These are phyloP conservation scores for Phytophthora niederhauseri DNA, from an alignment of 352 stramenopile genomes.

Conservation along the genomic window DNA sequence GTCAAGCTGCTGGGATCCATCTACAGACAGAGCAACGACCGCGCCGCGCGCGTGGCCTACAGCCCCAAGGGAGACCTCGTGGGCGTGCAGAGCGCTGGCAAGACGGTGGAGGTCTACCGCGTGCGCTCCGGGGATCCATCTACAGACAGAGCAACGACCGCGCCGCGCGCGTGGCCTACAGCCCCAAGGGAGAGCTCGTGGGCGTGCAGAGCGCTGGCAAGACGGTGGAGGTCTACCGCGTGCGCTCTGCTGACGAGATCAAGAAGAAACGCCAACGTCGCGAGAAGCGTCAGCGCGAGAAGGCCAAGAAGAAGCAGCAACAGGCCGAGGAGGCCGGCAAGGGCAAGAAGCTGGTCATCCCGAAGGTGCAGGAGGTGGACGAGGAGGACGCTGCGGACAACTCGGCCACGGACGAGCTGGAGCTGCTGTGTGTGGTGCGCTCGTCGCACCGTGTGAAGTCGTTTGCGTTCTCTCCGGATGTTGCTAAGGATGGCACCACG, in stretches of 20 bases:
- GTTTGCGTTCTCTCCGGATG: slow-evolving; percentile 86
- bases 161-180: slow-evolving; percentile 69
- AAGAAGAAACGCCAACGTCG: slow-evolving; percentile 94
- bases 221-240: slow-evolving; percentile 91
- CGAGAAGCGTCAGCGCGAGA: slow-evolving; percentile 89
- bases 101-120: slow-evolving; percentile 93
- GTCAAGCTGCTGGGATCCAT: slow-evolving; percentile 77
- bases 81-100: slow-evolving; percentile 82
- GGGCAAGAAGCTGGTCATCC: slow-evolving; percentile 39
- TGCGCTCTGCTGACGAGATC: slow-evolving; percentile 86
- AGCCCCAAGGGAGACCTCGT: slow-evolving; percentile 65
- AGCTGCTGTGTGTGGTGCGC: slow-evolving; percentile 87
- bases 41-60: slow-evolving; percentile 68
- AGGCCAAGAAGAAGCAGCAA: slow-evolving; percentile 80
- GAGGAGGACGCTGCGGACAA: slow-evolving; percentile 65
- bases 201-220: slow-evolving; percentile 86
- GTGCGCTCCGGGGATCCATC: slow-evolving; percentile 78
- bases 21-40: slow-evolving; percentile 78
- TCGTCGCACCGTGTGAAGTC: slow-evolving; percentile 88
- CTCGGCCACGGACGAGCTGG: slow-evolving; percentile 82
- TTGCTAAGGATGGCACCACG: slow-evolving; percentile 81
- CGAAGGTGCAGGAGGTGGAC: slow-evolving; percentile 36
- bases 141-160: slow-evolving; percentile 81
- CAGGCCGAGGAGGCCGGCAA: slow-evolving; percentile 33
- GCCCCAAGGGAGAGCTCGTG: slow-evolving; percentile 59